Percentiles rank a stretch among this genome's conserved stretches.
phyloP scores from a whole-genome alignment of 805 yeast species.

The Candida suzukii region DNA sequence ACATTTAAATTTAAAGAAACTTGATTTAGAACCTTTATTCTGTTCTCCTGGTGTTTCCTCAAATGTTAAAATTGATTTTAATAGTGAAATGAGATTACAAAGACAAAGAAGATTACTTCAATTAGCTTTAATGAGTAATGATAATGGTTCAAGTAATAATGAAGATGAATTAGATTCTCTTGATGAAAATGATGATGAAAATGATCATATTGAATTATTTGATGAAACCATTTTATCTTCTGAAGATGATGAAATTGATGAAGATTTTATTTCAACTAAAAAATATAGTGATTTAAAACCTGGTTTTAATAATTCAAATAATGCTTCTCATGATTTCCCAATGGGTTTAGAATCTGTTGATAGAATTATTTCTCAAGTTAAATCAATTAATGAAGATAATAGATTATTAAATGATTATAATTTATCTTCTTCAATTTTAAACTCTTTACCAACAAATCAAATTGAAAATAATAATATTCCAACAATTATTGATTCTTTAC shows the following conservation, averaged over 20 bases:
- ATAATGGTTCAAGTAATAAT: not conserved
- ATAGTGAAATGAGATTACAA: slow-evolving; percentile 23
- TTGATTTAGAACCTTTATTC: slow-evolving; percentile 16
- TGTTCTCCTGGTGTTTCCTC: slow-evolving; percentile 16
- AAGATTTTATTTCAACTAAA: slow-evolving; percentile 9
- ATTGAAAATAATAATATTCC: no score
- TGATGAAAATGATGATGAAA: slow-evolving; percentile 7
- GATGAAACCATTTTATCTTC: slow-evolving; percentile 19
- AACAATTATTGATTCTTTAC: slow-evolving; percentile 5
- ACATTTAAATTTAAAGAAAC: not conserved
- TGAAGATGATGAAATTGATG: slow-evolving; percentile 16
- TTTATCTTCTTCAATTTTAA: slow-evolving; percentile 4
- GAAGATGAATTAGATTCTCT: not conserved
- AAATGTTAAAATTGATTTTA: slow-evolving; percentile 13
- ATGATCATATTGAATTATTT: slow-evolving; percentile 5
- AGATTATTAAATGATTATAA: slow-evolving; percentile 6
- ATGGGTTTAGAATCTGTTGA: slow-evolving; percentile 25
- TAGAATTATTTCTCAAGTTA: slow-evolving; percentile 18
- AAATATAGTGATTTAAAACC: not conserved
- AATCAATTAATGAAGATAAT: slow-evolving; percentile 12
- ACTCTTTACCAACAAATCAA: slow-evolving; percentile 1
- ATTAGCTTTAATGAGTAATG: slow-evolving; percentile 14
- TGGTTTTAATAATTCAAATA: not conserved
- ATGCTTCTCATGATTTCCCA: slow-evolving; percentile 3
- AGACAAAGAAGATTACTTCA: slow-evolving; percentile 23